Conservation (phyloP, 2,329 filamentous ascomycete species). For the Colletotrichum abscissum region DNA sequence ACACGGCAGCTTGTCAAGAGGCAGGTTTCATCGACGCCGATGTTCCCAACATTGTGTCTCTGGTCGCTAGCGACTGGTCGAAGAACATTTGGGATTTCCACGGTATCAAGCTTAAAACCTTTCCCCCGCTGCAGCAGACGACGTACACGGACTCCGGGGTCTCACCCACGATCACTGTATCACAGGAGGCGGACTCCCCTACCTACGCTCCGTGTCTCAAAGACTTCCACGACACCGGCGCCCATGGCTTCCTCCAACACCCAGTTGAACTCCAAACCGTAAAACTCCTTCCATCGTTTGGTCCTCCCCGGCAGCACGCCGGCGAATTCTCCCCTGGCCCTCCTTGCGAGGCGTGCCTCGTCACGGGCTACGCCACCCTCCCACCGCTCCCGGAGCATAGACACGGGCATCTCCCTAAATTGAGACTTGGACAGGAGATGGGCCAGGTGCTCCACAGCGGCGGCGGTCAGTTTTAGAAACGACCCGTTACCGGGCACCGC, state of each 20-base stretch:
- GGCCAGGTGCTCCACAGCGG: conserved; percentile 71
- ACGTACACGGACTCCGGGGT: not conserved
- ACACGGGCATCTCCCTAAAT: conserved; percentile 72
- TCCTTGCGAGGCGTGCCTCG: conserved; percentile 60
- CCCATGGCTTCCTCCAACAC: conserved; percentile 78
- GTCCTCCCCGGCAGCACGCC: conserved; percentile 71
- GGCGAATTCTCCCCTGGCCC: conserved; percentile 64
- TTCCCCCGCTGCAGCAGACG: not conserved
- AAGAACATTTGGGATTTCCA: not conserved
- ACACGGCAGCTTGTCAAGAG: not conserved
- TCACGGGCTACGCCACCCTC: conserved; percentile 70
- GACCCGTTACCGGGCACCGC: conserved; percentile 75
- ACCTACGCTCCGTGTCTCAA: conserved; percentile 81
- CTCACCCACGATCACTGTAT: conserved; percentile 34
- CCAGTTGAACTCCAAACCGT: conserved; percentile 78
- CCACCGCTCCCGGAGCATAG: conserved; percentile 74
- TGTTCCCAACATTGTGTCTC: not conserved
- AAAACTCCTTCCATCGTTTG: conserved; percentile 77
- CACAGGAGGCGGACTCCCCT: conserved; percentile 66
- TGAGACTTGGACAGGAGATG: conserved; percentile 68
- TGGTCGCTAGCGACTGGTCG: not conserved
- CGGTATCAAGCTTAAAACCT: conserved; percentile 13
- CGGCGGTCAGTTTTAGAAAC: conserved; percentile 73
- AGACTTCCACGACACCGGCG: conserved; percentile 76
- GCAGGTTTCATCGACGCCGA: conserved; percentile 11